Conservation (phyloP, 2,329 filamentous ascomycete species). For the Venturia asperata region DNA sequence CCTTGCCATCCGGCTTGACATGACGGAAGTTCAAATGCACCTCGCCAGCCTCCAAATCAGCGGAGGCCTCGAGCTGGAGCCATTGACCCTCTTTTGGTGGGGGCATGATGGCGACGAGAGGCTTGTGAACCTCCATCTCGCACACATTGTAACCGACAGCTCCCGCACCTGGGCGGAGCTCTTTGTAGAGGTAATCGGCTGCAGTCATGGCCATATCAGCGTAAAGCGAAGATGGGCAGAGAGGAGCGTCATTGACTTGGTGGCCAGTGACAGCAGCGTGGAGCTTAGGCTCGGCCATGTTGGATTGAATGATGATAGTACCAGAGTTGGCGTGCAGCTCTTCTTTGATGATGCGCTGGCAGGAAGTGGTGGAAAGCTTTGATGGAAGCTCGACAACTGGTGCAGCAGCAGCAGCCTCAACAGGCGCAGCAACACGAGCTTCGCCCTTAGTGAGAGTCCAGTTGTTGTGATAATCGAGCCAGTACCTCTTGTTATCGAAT, state of each 20-base stretch:
- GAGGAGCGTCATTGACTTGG: conserved; percentile 57
- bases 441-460: conserved; percentile 66
- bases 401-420: conserved; percentile 33
- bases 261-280: conserved; percentile 57
- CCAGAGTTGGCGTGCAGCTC: conserved; percentile 54
- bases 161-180: conserved; percentile 50
- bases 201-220: conserved; percentile 60
- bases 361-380: conserved; percentile 57
- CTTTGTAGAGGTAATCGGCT: conserved; percentile 60
- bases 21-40: conserved; percentile 52
- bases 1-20: conserved; percentile 52
- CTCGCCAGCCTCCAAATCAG: conserved; percentile 48
- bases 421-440: conserved; percentile 36
- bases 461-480: conserved; percentile 64
- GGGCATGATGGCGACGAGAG: conserved; percentile 53
- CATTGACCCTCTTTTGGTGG: conserved; percentile 49
- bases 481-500: conserved; percentile 66
- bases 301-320: conserved; percentile 57
- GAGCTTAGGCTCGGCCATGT: conserved; percentile 57
- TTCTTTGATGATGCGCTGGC: conserved; percentile 58
- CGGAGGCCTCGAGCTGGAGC: conserved; percentile 54
- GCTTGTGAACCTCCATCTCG: conserved; percentile 62
- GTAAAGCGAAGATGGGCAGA: conserved; percentile 59
- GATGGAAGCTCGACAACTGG: conserved; percentile 40
- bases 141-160: conserved; percentile 57